Base-by-base conservation (phyloP, 140 eudicot genomes). In the Ambrosia hybrid region DNA sequence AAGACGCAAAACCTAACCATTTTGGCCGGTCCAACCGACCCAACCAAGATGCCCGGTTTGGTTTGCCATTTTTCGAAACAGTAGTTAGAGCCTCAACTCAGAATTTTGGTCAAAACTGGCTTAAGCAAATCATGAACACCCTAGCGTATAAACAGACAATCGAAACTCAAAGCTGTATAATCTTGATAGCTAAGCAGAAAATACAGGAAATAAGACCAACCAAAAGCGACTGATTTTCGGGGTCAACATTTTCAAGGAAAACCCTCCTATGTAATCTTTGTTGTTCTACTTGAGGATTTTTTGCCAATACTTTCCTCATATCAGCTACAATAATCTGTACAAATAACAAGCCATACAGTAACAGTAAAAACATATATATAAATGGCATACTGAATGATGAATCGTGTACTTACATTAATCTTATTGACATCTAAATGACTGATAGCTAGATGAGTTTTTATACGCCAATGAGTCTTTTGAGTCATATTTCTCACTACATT, bases 381-480 rank as follows among this genome's bases (percentile, higher is more conserved):
- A 10, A 48, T 48, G 53, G 53, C 53, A 48, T 57, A 14, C 1
- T 3, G 61, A 76, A n/a, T 55, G 41, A 74, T 64, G 26, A 51
- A 73, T 38, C 71, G 51, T 62, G 21, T 74, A 39, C 88, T 82
- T 82, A 89, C 98, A 82, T 85, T 92, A 30, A 92, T 87, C 79
- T 92, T 92, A 69, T 80, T 78, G 74, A 89, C 95, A 71, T 92
- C 98, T 72, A 92, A 79, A 78, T 92, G 96, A 72, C 98, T 89
- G 74, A 92, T 87, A 67, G 96, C 98, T 45, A 92, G 74, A 79
- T 89, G 92, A 45, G 98, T 87, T 79, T 89, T 92, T 59, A 92
- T 87, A 39, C 98, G 98, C 98, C 98, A 89, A 72, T 92, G 98
- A 85, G 95, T 87, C 83, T 89, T 92, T 46, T 92, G 98, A 65